phyloP scores from a whole-genome alignment of 2,329 filamentous ascomycete genomes.

The Arthrocladium fulminans region DNA sequence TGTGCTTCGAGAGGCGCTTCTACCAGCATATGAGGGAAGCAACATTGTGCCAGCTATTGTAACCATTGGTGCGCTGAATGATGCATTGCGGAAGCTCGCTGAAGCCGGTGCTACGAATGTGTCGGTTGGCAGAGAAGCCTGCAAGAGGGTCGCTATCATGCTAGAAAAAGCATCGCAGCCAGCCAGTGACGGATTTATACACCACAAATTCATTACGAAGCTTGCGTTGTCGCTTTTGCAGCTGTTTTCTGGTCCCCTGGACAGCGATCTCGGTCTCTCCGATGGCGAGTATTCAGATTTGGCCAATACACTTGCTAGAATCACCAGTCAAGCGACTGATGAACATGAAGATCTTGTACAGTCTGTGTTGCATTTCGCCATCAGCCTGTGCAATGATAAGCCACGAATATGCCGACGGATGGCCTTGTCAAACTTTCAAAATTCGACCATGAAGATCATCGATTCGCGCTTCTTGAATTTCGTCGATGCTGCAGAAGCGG shows the following conservation, averaged over 20 bases:
- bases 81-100: slow-evolving; percentile 15
- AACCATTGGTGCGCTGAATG: slow-evolving; percentile 16
- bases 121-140: background rate
- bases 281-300: slow-evolving; percentile 7
- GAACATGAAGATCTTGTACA: slow-evolving; percentile 20
- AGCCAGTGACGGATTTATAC: background rate
- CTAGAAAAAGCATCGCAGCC: background rate
- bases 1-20: background rate
- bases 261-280: background rate
- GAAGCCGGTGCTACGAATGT: slow-evolving; percentile 10
- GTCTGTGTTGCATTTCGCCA: slow-evolving; percentile 57
- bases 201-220: background rate
- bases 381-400: slow-evolving; percentile 82
- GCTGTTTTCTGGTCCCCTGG: background rate
- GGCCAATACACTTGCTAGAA: slow-evolving; percentile 11
- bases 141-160: background rate
- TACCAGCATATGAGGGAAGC: slow-evolving; percentile 3
- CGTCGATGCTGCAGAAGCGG: slow-evolving; percentile 27
- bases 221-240: slow-evolving; percentile 1
- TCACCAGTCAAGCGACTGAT: slow-evolving; percentile 12
- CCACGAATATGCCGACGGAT: slow-evolving; percentile 60
- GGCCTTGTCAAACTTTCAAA: slow-evolving; percentile 36
- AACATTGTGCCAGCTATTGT: slow-evolving; percentile 10
- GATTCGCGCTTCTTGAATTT: slow-evolving; percentile 22
- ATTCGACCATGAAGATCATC: slow-evolving; percentile 30